phyloP scores from a whole-genome alignment of 805 yeast genomes.

The Vanderwaltozyma yarrowii region DNA sequence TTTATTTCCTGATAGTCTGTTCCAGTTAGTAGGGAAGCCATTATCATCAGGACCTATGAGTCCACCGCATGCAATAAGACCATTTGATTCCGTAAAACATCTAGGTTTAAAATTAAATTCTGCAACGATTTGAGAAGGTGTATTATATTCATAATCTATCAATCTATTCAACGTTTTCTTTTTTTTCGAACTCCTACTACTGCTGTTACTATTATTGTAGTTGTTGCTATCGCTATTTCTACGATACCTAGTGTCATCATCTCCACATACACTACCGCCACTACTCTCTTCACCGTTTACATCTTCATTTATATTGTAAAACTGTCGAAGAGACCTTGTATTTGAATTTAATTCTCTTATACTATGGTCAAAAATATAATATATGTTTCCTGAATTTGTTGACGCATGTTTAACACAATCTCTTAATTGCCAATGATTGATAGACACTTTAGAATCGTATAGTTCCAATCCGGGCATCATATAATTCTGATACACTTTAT shows the following conservation, averaged over 20 bases:
- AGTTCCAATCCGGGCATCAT: slow-evolving; percentile 26
- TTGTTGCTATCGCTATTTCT: neutral
- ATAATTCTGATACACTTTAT: slow-evolving; percentile 25
- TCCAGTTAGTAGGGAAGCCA: slow-evolving; percentile 24
- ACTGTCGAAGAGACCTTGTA: slow-evolving; percentile 5
- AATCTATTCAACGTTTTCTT: neutral
- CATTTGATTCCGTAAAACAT: slow-evolving; percentile 52
- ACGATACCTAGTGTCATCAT: neutral
- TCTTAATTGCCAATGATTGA: slow-evolving; percentile 69
- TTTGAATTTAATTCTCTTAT: slow-evolving; percentile 37
- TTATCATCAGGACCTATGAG: slow-evolving; percentile 32
- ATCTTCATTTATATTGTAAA: neutral
- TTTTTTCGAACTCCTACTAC: neutral
- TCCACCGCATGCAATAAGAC: slow-evolving; percentile 45
- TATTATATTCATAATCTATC: neutral
- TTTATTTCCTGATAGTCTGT: slow-evolving; percentile 10
- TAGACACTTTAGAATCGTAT: slow-evolving; percentile 25
- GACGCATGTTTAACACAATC: slow-evolving; percentile 54
- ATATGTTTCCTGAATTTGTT: slow-evolving; percentile 33
- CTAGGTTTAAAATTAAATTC: slow-evolving; percentile 58
- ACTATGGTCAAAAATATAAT: slow-evolving; percentile 49
- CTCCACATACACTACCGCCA: neutral
- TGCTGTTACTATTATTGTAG: too few species aligned
- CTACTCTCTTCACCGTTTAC: neutral
- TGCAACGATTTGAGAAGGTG: slow-evolving; percentile 30